Base-by-base conservation (phyloP, 2,329 filamentous ascomycete species). In the Septoria petroselini region DNA sequence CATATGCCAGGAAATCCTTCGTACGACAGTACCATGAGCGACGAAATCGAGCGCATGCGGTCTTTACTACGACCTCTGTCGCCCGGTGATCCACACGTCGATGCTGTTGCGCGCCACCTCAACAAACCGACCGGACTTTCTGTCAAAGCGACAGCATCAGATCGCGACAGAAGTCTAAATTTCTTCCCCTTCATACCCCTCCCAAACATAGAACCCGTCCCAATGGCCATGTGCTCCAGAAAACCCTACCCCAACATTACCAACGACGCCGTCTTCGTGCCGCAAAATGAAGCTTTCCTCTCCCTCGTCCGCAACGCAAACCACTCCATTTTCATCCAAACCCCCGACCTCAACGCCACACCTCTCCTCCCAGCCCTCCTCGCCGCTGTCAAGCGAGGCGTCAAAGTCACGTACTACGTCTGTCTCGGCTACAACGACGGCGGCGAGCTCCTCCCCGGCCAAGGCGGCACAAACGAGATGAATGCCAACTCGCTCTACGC, bases 371-470 rank as follows among this genome's bases (percentile, higher is more conserved):
- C 81, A 0, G 83, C 82, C 1, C 76, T 91, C 3, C 63, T 78
- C 0, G 76, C 76, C 2, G 86, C 87, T 0, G 77, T 83, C n/a
- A 75, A 81, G 52, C 74, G 86, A 1, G 86, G 86, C 0, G 68
- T 90, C 0, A 72, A 82, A 42, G 81, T 90, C 0, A 82, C 78
- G 0, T 84, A 82, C 64, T 90, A 87, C 55, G 75, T 89, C 1
- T 88, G 85, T 56, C 76, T 91, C 0, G 86, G 87, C 1, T 91
- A 91, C 70, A 91, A 91, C 55, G 87, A 91, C 57, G 73, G 80
- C 0, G 87, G 86, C 17, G 85, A 91, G 64, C 76, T 91, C 25
- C 78, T 91, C 0, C 86, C 87, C 0, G 79, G 81, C 52, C 85
- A 90, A 64, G 85, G 85, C 23, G 86, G 86, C 1, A 86, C 82